Evolutionary conservation across 352 stramenopile genomes (phyloP).

Genomic region (Phytopythium kandeliae): DNA sequence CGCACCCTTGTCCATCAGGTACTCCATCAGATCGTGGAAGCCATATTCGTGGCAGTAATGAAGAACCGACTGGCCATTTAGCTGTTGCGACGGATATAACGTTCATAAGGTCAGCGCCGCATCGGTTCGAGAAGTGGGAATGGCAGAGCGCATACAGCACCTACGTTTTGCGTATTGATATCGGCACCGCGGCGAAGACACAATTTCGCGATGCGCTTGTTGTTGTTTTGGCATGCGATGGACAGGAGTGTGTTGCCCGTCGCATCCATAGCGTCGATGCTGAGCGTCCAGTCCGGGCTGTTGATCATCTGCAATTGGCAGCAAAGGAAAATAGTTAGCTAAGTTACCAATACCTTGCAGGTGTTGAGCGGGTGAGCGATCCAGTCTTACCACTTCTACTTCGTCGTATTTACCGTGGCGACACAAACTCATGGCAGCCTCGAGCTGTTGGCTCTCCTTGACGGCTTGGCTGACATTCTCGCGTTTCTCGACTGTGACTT

Average conservation of each 20-base stretch:
- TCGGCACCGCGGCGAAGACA: conserved; percentile 89
- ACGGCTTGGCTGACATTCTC: conserved; percentile 76
- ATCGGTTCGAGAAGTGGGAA: background rate
- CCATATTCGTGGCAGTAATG: conserved; percentile 94
- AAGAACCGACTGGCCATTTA: conserved; percentile 90
- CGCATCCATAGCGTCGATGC: conserved; percentile 90
- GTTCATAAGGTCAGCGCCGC: background rate
- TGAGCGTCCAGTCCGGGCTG: conserved; percentile 85
- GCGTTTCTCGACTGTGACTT: conserved; percentile 33
- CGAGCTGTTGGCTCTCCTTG: conserved; percentile 86
- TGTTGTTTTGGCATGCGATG: conserved; percentile 94
- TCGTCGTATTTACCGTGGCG: conserved; percentile 90
- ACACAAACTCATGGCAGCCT: conserved; percentile 86
- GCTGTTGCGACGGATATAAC: too few relatives aligned
- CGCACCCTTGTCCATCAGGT: conserved; percentile 93
- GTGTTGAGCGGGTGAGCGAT: background rate
- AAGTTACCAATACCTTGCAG: too few relatives aligned
- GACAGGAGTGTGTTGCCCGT: conserved; percentile 92
- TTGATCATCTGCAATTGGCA: conserved; percentile 58
- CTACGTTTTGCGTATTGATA: conserved; percentile 91
- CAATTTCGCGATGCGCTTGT: conserved; percentile 94
- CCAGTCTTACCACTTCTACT: conserved; percentile 47
- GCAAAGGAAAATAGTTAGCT: conserved; percentile 7
- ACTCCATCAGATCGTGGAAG: conserved; percentile 92
- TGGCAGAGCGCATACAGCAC: conserved; percentile 6